phyloP scores from a whole-genome alignment of 2,329 filamentous ascomycete genomes.

The Penicillium sumatraense region DNA sequence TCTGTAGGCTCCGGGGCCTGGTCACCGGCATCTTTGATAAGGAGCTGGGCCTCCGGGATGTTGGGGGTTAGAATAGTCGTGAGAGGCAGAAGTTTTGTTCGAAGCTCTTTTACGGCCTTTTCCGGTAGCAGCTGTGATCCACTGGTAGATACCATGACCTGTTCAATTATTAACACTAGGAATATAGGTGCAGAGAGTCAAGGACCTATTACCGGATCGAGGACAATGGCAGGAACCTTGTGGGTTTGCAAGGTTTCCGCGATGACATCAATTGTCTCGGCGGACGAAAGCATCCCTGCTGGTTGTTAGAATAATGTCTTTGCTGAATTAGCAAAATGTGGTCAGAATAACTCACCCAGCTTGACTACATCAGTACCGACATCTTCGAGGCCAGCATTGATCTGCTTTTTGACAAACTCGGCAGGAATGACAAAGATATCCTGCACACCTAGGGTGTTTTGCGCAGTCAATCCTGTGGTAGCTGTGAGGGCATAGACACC shows the following conservation, averaged over 20 bases:
- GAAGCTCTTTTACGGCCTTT: constrained; percentile 46
- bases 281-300: constrained; percentile 79
- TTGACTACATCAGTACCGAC: constrained; percentile 90
- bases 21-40: constrained; percentile 47
- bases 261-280: constrained; percentile 70
- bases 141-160: constrained; percentile 80
- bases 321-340: not conserved
- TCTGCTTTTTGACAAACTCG: constrained; percentile 80
- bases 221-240: constrained; percentile 62
- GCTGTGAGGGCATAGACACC: constrained; percentile 95
- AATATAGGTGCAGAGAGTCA: constrained; percentile 19
- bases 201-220: constrained; percentile 69
- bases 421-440: constrained; percentile 80
- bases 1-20: constrained; percentile 54
- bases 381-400: constrained; percentile 82
- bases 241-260: constrained; percentile 66
- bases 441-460: constrained; percentile 85
- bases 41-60: constrained; percentile 52
- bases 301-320: constrained; percentile 4
- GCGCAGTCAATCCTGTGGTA: constrained; percentile 92
- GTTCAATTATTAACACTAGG: constrained; percentile 18
- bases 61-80: constrained; percentile 54
- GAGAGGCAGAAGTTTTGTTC: constrained; percentile 47
- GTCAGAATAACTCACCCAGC: constrained; percentile 65
- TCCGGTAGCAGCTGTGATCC: constrained; percentile 52